phyloP scores from a whole-genome alignment of 2,329 filamentous ascomycete species.

The Trichoderma koningii region DNA sequence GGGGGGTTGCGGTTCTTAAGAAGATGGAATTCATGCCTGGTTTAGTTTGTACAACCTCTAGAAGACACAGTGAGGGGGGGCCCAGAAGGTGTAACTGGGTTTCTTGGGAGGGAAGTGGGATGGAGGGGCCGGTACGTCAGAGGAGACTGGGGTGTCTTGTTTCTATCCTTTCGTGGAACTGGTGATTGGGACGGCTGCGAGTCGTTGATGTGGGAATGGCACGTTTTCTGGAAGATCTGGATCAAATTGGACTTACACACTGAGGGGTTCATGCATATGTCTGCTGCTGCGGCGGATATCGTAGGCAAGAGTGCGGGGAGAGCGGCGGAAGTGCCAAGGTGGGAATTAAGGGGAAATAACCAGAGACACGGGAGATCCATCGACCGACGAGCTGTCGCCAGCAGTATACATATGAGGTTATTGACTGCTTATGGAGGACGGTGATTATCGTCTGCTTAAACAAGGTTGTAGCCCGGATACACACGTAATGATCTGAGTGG shows the following conservation, averaged over 20 bases:
- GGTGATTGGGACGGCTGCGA: background rate
- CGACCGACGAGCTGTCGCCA: too few relatives aligned
- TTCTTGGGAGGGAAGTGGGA: too few relatives aligned
- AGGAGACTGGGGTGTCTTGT: background rate
- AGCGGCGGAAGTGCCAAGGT: background rate
- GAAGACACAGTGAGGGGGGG: background rate
- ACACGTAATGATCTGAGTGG: background rate
- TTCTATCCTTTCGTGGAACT: background rate
- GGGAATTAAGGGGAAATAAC: background rate
- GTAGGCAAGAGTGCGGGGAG: conserved; percentile 14
- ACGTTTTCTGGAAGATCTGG: background rate
- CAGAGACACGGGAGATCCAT: background rate
- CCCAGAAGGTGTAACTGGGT: background rate
- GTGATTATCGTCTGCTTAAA: background rate
- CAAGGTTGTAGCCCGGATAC: too few relatives aligned
- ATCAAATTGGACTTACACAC: background rate
- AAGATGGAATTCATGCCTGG: conserved; percentile 18
- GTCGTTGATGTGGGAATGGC: background rate
- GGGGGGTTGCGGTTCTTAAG: conserved; percentile 9
- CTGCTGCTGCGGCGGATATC: background rate
- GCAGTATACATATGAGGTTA: background rate
- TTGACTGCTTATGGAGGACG: background rate
- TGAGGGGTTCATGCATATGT: background rate
- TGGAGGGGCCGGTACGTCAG: background rate
- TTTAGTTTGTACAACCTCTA: too few relatives aligned